phyloP scores from a whole-genome alignment of 768 basidiomycete genomes.

The Candolleomyces eurysporus region DNA sequence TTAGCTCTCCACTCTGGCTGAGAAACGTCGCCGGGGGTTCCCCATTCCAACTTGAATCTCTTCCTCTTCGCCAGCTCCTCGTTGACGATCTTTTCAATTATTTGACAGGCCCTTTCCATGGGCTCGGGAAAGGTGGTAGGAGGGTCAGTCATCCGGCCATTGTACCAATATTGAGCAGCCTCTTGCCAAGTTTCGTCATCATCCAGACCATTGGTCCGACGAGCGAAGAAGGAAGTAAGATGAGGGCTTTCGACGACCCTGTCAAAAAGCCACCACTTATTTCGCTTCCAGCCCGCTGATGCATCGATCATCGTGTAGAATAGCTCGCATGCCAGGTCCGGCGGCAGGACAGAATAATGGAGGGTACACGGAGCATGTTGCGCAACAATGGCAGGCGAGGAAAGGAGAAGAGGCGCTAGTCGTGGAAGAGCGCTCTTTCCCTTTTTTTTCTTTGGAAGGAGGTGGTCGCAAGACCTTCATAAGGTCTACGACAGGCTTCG shows the following conservation, averaged over 20 bases:
- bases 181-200: conserved; percentile 59
- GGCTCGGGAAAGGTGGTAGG: conserved; percentile 57
- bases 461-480: conserved; percentile 58
- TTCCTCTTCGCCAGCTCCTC: conserved; percentile 60
- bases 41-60: conserved; percentile 71
- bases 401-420: conserved; percentile 60
- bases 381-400: conserved; percentile 61
- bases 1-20: conserved; percentile 66
- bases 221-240: conserved; percentile 73
- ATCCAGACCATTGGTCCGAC: conserved; percentile 45
- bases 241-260: conserved; percentile 82
- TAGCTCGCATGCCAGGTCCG: conserved; percentile 70
- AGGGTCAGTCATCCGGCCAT: conserved; percentile 60
- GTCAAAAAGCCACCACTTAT: conserved; percentile 86
- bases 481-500: conserved; percentile 41
- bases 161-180: conserved; percentile 82
- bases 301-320: conserved; percentile 71
- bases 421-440: conserved; percentile 25
- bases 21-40: conserved; percentile 10
- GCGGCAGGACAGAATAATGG: conserved; percentile 66
- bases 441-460: conserved; percentile 31
- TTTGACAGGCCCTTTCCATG: conserved; percentile 79
- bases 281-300: conserved; percentile 63
- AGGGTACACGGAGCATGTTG: conserved; percentile 74
- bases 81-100: conserved; percentile 70